Percentiles rank a stretch among this genome's conserved stretches.
Evolutionary conservation across 345 rosid genomes (phyloP).

Genomic region (Iberis pinnata): DNA sequence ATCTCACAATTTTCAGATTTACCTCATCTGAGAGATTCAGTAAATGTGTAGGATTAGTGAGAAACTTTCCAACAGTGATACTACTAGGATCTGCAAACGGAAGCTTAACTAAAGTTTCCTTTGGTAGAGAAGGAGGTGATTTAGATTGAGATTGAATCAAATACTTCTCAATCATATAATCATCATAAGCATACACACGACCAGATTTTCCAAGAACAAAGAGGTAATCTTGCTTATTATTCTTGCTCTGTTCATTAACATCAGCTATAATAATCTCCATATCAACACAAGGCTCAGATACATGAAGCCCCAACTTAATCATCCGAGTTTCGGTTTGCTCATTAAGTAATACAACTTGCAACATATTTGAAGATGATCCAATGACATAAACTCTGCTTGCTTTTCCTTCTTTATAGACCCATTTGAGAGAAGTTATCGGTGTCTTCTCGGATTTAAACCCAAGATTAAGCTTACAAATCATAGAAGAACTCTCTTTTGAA

Average conservation of each 20-base stretch:
- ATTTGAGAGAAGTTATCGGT: slow-evolving; percentile 63
- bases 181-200: slow-evolving; percentile 63
- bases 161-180: slow-evolving; percentile 68
- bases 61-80: slow-evolving; percentile 51
- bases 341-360: slow-evolving; percentile 70
- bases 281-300: slow-evolving; percentile 67
- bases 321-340: slow-evolving; percentile 72
- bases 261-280: slow-evolving; percentile 64
- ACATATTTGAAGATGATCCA: slow-evolving; percentile 51
- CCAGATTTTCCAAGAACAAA: slow-evolving; percentile 81
- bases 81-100: slow-evolving; percentile 55
- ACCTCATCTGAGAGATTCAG: slow-evolving; percentile 58
- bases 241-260: slow-evolving; percentile 50
- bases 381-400: slow-evolving; percentile 64
- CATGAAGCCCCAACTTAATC: slow-evolving; percentile 62
- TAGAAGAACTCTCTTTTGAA: slow-evolving; percentile 37
- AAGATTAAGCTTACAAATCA: slow-evolving; percentile 66
- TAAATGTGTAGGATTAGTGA: slow-evolving; percentile 39
- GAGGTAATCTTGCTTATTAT: slow-evolving; percentile 49
- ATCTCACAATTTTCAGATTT: slow-evolving; percentile 27
- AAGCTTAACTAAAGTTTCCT: slow-evolving; percentile 52
- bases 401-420: slow-evolving; percentile 63
- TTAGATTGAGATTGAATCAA: slow-evolving; percentile 68
- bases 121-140: slow-evolving; percentile 72
- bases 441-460: slow-evolving; percentile 68